Evolutionary conservation across 169 alveolate species (phyloP).

Genomic region (Cryptosporidium xiaoi): DNA sequence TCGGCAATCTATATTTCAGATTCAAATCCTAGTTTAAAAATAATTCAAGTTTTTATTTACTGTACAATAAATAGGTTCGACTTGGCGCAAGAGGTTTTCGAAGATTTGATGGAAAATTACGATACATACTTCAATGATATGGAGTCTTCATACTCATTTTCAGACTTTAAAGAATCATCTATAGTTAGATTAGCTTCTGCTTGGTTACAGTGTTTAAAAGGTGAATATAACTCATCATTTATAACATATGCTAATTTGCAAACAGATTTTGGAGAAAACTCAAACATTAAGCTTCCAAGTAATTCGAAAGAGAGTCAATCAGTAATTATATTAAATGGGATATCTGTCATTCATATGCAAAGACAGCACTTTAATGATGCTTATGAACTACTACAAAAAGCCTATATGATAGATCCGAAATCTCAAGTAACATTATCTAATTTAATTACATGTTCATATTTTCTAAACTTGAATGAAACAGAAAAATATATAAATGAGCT

Average conservation of each 20-base stretch:
- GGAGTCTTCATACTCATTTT: background rate
- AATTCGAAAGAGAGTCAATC: conserved; percentile 55
- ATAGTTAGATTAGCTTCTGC: conserved; percentile 54
- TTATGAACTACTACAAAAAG: conserved; percentile 38
- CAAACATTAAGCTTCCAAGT: conserved; percentile 10
- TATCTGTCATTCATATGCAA: conserved; percentile 65
- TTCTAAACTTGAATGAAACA: conserved; percentile 21
- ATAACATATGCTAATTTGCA: conserved; percentile 70
- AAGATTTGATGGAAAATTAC: conserved; percentile 43
- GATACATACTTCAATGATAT: conserved; percentile 6
- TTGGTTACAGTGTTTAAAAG: conserved; percentile 65
- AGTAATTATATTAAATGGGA: conserved; percentile 38
- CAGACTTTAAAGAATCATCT: conserved; percentile 51
- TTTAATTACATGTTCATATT: conserved; percentile 55
- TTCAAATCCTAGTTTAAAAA: conserved; percentile 10
- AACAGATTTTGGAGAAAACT: conserved; percentile 67
- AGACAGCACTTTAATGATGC: conserved; percentile 65
- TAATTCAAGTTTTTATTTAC: conserved; percentile 47
- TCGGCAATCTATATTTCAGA: conserved; percentile 53
- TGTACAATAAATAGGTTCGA: conserved; percentile 55
- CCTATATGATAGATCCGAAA: conserved; percentile 50
- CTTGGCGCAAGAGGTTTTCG: conserved; percentile 37
- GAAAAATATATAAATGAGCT: conserved; percentile 32
- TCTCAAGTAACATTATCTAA: conserved; percentile 45
- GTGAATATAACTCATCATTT: conserved; percentile 65